phyloP scores from a whole-genome alignment of 2,329 filamentous ascomycete species.

The Corniculantispora saksenae region DNA sequence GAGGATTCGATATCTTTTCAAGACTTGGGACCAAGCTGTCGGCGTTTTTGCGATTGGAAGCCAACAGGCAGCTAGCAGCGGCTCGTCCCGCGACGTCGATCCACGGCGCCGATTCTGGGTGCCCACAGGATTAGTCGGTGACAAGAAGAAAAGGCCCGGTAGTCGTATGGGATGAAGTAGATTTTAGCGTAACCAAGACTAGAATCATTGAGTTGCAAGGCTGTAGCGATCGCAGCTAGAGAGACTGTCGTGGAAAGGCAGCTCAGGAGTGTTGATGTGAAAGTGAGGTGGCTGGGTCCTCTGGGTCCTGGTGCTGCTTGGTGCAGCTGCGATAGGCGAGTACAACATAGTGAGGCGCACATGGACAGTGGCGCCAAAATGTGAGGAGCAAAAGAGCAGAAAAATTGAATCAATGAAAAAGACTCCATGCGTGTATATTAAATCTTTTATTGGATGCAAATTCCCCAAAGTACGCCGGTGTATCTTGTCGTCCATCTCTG shows the following conservation, averaged over 20 bases:
- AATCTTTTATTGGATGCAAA: conserved; percentile 2
- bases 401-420: background rate
- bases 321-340: conserved; percentile 14
- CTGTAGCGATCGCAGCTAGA: background rate
- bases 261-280: conserved; percentile 8
- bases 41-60: background rate
- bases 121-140: background rate
- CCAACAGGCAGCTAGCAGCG: conserved; percentile 6
- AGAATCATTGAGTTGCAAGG: background rate
- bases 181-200: background rate
- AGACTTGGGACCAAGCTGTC: background rate
- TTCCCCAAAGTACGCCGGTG: conserved; percentile 7
- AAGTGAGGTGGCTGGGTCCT: conserved; percentile 21
- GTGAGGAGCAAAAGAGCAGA: background rate
- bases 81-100: conserved; percentile 15
- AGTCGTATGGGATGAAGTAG: background rate
- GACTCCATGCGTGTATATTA: background rate
- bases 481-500: background rate
- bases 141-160: background rate
- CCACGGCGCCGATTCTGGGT: background rate
- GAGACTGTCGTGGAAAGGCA: background rate
- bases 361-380: background rate
- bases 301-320: conserved; percentile 8
- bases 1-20: background rate
- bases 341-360: conserved; percentile 13